Conservation (phyloP, 2,329 filamentous ascomycete genomes). For the Botrytis galanthina region DNA sequence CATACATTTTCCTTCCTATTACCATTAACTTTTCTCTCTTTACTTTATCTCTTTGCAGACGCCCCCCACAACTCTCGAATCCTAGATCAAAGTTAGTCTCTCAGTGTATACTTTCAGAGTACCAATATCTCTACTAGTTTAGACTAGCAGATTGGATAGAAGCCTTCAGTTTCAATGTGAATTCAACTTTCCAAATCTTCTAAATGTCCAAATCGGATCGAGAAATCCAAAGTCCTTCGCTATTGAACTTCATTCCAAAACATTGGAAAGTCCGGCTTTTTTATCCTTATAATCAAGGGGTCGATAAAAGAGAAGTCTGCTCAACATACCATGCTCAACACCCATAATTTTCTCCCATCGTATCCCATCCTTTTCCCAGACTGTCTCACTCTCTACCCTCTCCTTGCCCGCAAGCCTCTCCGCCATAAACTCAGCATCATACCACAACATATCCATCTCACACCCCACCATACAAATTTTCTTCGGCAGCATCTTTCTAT, state of each 20-base stretch:
- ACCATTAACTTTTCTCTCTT: not conserved
- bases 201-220: not conserved
- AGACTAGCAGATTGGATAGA: not conserved
- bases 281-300: not conserved
- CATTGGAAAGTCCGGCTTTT: not conserved
- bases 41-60: not conserved
- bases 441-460: constrained; percentile 32
- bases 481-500: constrained; percentile 24
- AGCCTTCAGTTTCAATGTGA: not conserved
- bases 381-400: constrained; percentile 7
- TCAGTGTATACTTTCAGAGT: not conserved
- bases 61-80: not conserved
- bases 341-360: constrained; percentile 19
- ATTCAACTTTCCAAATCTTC: not conserved
- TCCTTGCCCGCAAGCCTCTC: constrained; percentile 23
- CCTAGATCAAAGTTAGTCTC: not conserved
- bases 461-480: constrained; percentile 26
- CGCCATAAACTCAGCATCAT: constrained; percentile 29
- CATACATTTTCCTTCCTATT: constrained; percentile 12
- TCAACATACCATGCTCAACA: constrained; percentile 17
- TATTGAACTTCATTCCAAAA: not conserved
- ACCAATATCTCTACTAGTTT: not conserved
- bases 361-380: constrained; percentile 15
- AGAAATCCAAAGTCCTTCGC: not conserved
- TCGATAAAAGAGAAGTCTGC: not conserved